Percentiles rank a stretch among this genome's conserved stretches.
Conservation (phyloP, 305 asterid genomes). For the Fraxinus velutina region DNA sequence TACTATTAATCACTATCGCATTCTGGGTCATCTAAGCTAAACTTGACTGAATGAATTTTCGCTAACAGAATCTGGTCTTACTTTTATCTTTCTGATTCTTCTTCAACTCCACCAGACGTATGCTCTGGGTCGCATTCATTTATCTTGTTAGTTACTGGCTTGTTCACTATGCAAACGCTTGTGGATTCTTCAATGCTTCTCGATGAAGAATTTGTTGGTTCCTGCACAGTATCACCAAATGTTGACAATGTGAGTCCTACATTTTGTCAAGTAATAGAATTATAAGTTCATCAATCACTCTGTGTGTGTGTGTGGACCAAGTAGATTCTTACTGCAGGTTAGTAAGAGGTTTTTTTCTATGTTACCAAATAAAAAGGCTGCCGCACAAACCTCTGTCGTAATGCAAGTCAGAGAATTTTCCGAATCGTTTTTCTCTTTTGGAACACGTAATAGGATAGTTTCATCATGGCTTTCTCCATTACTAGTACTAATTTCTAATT, state of each 20-base stretch:
- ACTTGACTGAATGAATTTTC: background rate
- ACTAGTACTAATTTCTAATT: background rate
- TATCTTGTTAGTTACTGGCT: background rate
- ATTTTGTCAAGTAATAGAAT: background rate
- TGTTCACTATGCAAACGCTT: background rate
- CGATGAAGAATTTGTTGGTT: conserved; percentile 1
- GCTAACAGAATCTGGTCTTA: background rate
- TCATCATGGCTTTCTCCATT: background rate
- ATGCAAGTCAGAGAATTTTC: background rate
- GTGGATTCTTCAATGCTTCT: background rate
- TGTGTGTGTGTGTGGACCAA: background rate
- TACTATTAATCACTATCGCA: background rate
- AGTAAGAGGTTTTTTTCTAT: background rate
- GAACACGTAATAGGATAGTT: background rate
- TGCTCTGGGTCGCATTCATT: background rate
- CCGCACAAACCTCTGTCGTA: background rate
- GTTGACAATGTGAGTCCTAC: background rate
- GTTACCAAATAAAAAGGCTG: background rate
- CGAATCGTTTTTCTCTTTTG: background rate
- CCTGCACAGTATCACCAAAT: conserved; percentile 6
- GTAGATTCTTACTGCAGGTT: background rate
- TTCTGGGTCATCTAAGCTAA: background rate
- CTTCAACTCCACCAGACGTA: background rate
- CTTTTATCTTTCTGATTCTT: conserved; percentile 4
- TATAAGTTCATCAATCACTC: background rate